Evolutionary conservation across 306 rosid genomes (phyloP).

Genomic region (Fragaria nilgerrensis): DNA sequence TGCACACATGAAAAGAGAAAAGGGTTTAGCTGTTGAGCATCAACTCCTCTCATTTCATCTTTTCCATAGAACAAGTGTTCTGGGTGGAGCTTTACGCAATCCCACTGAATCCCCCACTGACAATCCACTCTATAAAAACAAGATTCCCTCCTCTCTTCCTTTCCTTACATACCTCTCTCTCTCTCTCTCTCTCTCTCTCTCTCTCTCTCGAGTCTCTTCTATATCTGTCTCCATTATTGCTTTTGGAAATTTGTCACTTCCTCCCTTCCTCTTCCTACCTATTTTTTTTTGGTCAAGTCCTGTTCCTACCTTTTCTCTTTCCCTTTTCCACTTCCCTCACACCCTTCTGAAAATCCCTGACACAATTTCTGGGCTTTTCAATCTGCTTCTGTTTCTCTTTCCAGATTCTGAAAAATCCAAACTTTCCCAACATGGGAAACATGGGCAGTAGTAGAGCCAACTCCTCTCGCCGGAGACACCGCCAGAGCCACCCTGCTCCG

Average conservation of each 20-base stretch:
- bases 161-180: background rate
- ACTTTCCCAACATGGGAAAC: constrained; percentile 61
- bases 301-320: background rate
- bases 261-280: background rate
- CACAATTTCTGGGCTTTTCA: background rate
- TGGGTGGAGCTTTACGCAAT: constrained; percentile 84
- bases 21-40: constrained; percentile 18
- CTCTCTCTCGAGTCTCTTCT: background rate
- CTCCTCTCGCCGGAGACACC: constrained; percentile 46
- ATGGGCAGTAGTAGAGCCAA: constrained; percentile 51
- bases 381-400: background rate
- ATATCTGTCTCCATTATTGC: background rate
- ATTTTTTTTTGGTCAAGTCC: too few relatives aligned
- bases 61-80: constrained; percentile 14
- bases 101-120: constrained; percentile 43
- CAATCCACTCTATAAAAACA: background rate
- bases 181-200: too few relatives aligned
- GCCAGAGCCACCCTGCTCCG: constrained; percentile 65
- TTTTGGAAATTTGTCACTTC: background rate
- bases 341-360: constrained; percentile 4
- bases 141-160: constrained; percentile 6
- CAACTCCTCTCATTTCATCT: background rate
- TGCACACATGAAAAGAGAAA: background rate
- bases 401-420: background rate
- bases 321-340: background rate